These are phyloP conservation scores for Penicillium coffeae DNA, from an alignment of 495 filamentous ascomycete genomes.

Conservation along the genomic window DNA sequence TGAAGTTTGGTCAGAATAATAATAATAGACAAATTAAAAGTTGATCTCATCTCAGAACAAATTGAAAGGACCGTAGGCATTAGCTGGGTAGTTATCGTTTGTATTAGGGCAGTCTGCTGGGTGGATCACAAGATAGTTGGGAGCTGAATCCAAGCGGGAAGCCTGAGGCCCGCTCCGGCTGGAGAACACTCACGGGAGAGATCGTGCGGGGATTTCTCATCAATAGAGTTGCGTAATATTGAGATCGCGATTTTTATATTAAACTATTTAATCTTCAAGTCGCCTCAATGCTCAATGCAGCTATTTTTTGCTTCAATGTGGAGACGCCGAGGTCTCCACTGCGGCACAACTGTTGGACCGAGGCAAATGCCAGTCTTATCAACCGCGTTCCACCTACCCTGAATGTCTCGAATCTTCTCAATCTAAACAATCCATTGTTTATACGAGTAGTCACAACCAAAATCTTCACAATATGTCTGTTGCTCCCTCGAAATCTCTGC, in stretches of 20 bases:
- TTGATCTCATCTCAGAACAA: neutral
- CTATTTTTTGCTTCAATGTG: neutral
- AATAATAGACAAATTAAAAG: neutral
- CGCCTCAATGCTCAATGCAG: no score
- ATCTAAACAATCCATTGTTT: neutral
- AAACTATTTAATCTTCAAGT: no score
- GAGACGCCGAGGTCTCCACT: neutral
- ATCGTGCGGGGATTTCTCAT: neutral
- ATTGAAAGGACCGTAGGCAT: neutral
- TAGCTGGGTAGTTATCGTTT: neutral
- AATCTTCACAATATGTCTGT: no score
- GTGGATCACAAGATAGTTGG: no score
- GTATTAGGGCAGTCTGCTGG: no score
- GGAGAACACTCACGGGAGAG: neutral
- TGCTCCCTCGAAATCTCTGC: constrained; percentile 18
- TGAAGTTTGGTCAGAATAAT: neutral
- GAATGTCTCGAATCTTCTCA: neutral
- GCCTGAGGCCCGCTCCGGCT: no score
- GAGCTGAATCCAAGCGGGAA: no score
- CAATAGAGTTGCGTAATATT: neutral
- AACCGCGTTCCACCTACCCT: neutral
- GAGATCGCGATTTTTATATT: neutral
- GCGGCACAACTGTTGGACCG: neutral
- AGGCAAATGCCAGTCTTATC: neutral
- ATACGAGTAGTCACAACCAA: no score